Percentiles rank a stretch among this genome's conserved stretches.
Evolutionary conservation across 805 yeast species (phyloP).

Genomic region (Zygotorulaspora florentina): DNA sequence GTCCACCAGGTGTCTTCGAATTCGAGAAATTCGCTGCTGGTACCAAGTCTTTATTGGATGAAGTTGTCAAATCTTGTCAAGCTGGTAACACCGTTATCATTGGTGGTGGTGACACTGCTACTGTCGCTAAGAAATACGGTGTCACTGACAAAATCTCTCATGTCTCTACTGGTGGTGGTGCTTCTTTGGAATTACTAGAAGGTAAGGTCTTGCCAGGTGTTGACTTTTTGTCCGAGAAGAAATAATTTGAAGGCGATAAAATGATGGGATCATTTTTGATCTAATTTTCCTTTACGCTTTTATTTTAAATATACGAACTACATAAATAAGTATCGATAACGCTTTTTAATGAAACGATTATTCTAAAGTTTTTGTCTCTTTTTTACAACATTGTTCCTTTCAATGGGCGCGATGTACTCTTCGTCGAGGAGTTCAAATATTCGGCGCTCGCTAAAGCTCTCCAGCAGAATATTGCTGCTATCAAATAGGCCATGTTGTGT

Average conservation of each 20-base stretch:
- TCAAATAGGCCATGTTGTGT: slow-evolving; percentile 33
- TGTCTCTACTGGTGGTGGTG: slow-evolving; percentile 99
- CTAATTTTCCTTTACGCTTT: neutral
- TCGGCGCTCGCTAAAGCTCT: slow-evolving; percentile 25
- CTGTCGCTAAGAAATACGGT: slow-evolving; percentile 97
- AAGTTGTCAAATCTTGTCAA: slow-evolving; percentile 79
- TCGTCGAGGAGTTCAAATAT: slow-evolving; percentile 27
- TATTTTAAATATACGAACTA: slow-evolving; percentile 3
- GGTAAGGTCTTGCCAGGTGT: slow-evolving; percentile 99
- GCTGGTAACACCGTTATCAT: slow-evolving; percentile 92
- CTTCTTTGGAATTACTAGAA: slow-evolving; percentile 96
- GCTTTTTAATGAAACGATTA: slow-evolving; percentile 15
- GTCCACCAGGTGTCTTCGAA: slow-evolving; percentile 99
- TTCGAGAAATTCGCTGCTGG: slow-evolving; percentile 88
- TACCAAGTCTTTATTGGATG: slow-evolving; percentile 86
- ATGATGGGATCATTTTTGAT: neutral
- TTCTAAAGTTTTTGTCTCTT: slow-evolving; percentile 8
- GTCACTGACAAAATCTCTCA: slow-evolving; percentile 95
- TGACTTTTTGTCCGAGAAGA: slow-evolving; percentile 78
- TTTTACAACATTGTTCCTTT: slow-evolving; percentile 13
- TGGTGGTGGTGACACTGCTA: slow-evolving; percentile 99
- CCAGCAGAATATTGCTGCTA: slow-evolving; percentile 18
- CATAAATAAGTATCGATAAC: slow-evolving; percentile 11
- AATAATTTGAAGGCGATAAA: slow-evolving; percentile 21
- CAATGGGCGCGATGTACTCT: slow-evolving; percentile 17